Percentiles rank a stretch among this genome's conserved stretches.
phyloP scores from a whole-genome alignment of 306 rosid species.

The Medicago ruthenica region DNA sequence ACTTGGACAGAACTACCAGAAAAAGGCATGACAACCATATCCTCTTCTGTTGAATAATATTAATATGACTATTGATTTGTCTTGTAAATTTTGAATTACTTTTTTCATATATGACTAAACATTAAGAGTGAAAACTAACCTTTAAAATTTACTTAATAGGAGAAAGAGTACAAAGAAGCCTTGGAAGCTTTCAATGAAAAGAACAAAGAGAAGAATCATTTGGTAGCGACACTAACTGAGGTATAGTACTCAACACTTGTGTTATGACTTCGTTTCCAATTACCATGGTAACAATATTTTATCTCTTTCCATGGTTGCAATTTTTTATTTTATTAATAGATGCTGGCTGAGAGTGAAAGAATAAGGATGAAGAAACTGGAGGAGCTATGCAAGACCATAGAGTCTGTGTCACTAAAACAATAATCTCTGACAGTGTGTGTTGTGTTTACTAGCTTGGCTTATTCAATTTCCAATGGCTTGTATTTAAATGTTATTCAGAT shows the following conservation, averaged over 20 bases:
- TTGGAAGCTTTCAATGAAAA: slow-evolving; percentile 74
- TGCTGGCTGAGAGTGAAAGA: slow-evolving; percentile 80
- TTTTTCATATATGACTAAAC: neutral
- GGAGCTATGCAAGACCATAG: slow-evolving; percentile 74
- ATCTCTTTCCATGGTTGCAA: slow-evolving; percentile 8
- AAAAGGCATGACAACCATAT: slow-evolving; percentile 57
- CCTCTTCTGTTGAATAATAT: neutral
- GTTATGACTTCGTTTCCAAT: neutral
- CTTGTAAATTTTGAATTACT: neutral
- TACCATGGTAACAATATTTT: neutral
- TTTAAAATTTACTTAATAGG: slow-evolving; percentile 53
- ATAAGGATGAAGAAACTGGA: slow-evolving; percentile 80
- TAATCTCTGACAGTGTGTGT: slow-evolving; percentile 11
- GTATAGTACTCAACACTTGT: slow-evolving; percentile 48
- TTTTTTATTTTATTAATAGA: slow-evolving; percentile 48
- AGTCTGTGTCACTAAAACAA: slow-evolving; percentile 47
- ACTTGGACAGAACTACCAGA: slow-evolving; percentile 75
- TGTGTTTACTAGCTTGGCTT: slow-evolving; percentile 30
- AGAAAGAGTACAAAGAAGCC: slow-evolving; percentile 82
- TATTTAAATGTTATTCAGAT: slow-evolving; percentile 34
- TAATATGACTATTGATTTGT: neutral
- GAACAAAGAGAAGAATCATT: slow-evolving; percentile 79
- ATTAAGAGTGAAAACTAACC: slow-evolving; percentile 7
- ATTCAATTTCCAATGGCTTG: slow-evolving; percentile 37
- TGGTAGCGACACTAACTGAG: slow-evolving; percentile 73